Conservation (phyloP, 1,139 yeast species). For the Diutina scorzettiae region DNA sequence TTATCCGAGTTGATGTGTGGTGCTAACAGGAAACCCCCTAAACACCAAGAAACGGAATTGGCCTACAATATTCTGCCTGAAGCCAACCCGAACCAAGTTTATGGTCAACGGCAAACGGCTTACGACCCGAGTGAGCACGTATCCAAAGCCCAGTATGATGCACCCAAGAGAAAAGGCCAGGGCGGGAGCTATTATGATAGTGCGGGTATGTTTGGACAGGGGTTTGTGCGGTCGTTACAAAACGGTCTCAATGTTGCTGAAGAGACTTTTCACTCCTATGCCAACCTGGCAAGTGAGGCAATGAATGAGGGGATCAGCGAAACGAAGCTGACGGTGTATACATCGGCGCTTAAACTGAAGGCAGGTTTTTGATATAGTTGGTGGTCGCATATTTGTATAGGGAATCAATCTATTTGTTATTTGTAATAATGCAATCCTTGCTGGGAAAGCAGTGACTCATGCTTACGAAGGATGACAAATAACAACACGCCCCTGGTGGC, state of each 20-base stretch:
- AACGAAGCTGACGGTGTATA: conserved; percentile 38
- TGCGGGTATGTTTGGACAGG: conserved; percentile 20
- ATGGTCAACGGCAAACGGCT: conserved; percentile 12
- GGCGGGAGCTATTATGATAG: conserved; percentile 13
- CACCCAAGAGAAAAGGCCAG: conserved; percentile 32
- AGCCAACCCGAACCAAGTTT: conserved; percentile 29
- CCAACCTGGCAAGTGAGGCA: conserved; percentile 40
- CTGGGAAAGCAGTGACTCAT: no score
- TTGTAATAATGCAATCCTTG: no score
- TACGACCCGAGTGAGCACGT: conserved; percentile 7
- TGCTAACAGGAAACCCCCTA: conserved; percentile 41
- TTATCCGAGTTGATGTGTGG: conserved; percentile 49
- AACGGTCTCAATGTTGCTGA: conserved; percentile 43
- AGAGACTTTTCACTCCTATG: conserved; percentile 46
- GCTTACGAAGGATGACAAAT: no score
- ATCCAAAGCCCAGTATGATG: conserved; percentile 28
- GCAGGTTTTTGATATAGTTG: conserved; percentile 50
- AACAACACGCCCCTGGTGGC: no score
- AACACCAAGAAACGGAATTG: conserved; percentile 41
- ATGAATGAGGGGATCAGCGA: conserved; percentile 41
- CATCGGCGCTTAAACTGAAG: conserved; percentile 40
- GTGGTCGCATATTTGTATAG: no score
- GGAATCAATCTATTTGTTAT: no score
- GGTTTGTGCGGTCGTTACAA: conserved; percentile 38
- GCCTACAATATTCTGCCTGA: conserved; percentile 44